These are phyloP conservation scores for Ogataea ramenticola DNA, from an alignment of 805 yeast genomes.

Conservation along the genomic window DNA sequence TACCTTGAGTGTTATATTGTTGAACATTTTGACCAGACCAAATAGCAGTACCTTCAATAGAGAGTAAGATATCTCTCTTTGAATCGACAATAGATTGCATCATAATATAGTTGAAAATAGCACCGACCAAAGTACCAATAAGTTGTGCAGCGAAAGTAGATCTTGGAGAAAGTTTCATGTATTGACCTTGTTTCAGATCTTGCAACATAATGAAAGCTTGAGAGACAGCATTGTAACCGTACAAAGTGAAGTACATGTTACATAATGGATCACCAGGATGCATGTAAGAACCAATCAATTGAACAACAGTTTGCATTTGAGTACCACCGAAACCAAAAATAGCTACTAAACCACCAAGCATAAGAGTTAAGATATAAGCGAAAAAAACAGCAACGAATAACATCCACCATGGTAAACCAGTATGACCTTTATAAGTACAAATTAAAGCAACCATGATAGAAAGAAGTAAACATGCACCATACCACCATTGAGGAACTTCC, in stretches of 20 bases:
- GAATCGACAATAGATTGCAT: constrained; percentile 26
- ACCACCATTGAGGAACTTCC: constrained; percentile 32
- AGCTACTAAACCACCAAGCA: constrained; percentile 18
- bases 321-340: constrained; percentile 19
- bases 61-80: constrained; percentile 19
- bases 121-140: constrained; percentile 27
- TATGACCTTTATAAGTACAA: constrained; percentile 15
- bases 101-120: constrained; percentile 19
- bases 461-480: constrained; percentile 17
- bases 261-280: constrained; percentile 27
- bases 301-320: constrained; percentile 19
- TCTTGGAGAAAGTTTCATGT: constrained; percentile 36
- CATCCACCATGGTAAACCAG: constrained; percentile 26
- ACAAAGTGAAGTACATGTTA: constrained; percentile 33
- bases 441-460: constrained; percentile 29
- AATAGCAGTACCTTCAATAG: constrained; percentile 23
- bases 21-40: constrained; percentile 30
- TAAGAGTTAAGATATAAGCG: constrained; percentile 9
- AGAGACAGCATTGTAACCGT: constrained; percentile 31
- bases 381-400: constrained; percentile 11
- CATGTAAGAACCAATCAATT: constrained; percentile 35
- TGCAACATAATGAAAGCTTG: constrained; percentile 36
- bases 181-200: constrained; percentile 36
- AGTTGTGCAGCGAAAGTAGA: constrained; percentile 34
- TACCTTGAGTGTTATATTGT: constrained; percentile 27